Percentiles rank a stretch among this genome's conserved stretches.
These are phyloP conservation scores for Xerocomus brunneocitrinus DNA, from an alignment of 768 basidiomycete genomes.

Conservation along the genomic window DNA sequence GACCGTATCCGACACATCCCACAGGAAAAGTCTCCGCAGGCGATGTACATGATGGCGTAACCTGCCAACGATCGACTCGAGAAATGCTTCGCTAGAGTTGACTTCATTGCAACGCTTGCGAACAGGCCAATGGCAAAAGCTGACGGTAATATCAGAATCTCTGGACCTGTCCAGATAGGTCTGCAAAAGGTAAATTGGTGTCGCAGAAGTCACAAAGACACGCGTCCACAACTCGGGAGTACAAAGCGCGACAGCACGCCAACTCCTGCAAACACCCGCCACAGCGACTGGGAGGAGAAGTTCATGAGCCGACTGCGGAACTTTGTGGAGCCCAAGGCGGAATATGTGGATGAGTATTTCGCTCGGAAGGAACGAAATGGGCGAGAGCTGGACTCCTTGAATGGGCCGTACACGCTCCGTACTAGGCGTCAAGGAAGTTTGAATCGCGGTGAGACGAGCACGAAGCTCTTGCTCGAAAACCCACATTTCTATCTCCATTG, in stretches of 20 bases:
- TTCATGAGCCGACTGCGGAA: not conserved
- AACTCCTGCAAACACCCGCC: slow-evolving; percentile 14
- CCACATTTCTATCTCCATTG: not conserved
- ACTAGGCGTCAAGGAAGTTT: not conserved
- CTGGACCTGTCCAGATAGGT: slow-evolving; percentile 8
- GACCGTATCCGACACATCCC: slow-evolving; percentile 14
- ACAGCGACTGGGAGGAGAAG: slow-evolving; percentile 2
- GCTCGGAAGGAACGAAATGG: slow-evolving; percentile 17
- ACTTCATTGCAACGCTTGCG: not conserved
- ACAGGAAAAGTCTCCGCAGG: slow-evolving; percentile 7
- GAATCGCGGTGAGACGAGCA: not conserved
- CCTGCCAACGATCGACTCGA: not conserved
- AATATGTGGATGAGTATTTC: slow-evolving; percentile 16
- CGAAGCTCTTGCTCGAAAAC: not conserved
- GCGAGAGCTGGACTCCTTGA: slow-evolving; percentile 12
- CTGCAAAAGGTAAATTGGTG: slow-evolving; percentile 1
- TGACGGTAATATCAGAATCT: slow-evolving; percentile 3
- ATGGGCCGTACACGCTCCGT: not conserved
- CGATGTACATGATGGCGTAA: slow-evolving; percentile 4
- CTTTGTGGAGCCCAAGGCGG: slow-evolving; percentile 1
- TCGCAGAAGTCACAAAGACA: slow-evolving; percentile 15
- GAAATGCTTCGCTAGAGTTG: not conserved
- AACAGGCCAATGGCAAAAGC: slow-evolving; percentile 13
- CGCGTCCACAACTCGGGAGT: slow-evolving; percentile 9
- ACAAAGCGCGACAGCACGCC: slow-evolving; percentile 2